Evolutionary conservation across 768 basidiomycete genomes (phyloP), one percentile per base, ranked within the genome.

Genomic region (Amanita molliuscula): DNA sequence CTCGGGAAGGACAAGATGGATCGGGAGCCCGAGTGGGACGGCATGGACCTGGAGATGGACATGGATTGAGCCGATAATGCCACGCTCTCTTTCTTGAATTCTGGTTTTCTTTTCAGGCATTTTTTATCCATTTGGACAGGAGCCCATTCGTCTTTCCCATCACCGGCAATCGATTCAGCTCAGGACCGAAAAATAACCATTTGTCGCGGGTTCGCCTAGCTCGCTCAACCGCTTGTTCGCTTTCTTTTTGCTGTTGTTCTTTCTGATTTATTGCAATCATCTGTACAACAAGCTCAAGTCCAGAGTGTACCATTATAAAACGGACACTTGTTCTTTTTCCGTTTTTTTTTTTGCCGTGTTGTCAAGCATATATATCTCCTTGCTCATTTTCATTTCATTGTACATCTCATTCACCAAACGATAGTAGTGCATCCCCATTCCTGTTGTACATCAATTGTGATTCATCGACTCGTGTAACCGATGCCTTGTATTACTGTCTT

Each of bases 41-140:
- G 77, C 4, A 73, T 77, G 71, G 79, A 80, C 52, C 84, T 87
- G 79, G 85, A 83, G 49, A 82, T 83, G 80, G 80, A 82, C 58
- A 77, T 84, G 76, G 75, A 78, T 65, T 74, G 60, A 48, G 16
- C 31, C 29, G 25, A 45, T 45, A n/a, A n/a, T n/a, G n/a, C n/a
- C n/a, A 18, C 18, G 16, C n/a, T 29, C 23, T 6, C 28, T 44
- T 44, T 44, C 15, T 16, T 31, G 41, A 26, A 44, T 13, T 29
- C n/a, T 15, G 28, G 23, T 13, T 15, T 25, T 42, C 25, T n/a
- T 26, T 18, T 18, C n/a, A 11, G 40, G 21, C 8, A 26, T n/a
- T 25, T 26, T 18, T 33, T 21, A 3, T 6, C 20, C 6, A n/a
- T n/a, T n/a, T n/a, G n/a, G n/a, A n/a, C 31, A 31, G 13, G 31